phyloP scores from a whole-genome alignment of 139 green algal genomes.

The Ettlia oleoabundans region DNA sequence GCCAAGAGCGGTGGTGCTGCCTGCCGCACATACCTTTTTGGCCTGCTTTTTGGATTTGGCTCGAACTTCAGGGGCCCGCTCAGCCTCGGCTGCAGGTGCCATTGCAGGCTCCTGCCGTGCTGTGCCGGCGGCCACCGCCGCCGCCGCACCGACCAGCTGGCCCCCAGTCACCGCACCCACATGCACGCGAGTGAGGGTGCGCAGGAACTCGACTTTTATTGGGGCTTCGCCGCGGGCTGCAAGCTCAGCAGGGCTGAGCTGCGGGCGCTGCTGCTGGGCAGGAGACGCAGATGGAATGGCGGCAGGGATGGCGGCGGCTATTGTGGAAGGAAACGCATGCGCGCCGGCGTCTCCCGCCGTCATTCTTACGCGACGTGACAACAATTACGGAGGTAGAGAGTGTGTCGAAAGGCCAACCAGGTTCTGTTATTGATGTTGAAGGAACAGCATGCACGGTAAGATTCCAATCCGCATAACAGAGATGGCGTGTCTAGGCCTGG shows the following conservation, averaged over 20 bases:
- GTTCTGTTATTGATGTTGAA: too few species aligned
- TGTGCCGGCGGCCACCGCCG: not conserved
- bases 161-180: constrained; percentile 13
- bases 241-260: constrained; percentile 12
- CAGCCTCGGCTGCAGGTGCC: not conserved
- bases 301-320: not conserved
- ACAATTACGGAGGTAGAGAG: too few species aligned
- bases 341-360: too few species aligned
- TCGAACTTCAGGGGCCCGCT: not conserved
- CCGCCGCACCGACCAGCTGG: not conserved
- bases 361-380: not conserved
- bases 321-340: not conserved
- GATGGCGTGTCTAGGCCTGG: too few species aligned
- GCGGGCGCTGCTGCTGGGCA: not conserved
- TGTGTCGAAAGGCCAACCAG: too few species aligned
- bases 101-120: too few species aligned
- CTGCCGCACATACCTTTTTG: constrained; percentile 19
- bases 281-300: not conserved
- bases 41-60: constrained; percentile 23
- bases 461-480: too few species aligned
- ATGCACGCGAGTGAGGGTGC: not conserved
- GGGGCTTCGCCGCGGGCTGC: constrained; percentile 40
- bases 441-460: too few species aligned
- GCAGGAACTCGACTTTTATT: constrained; percentile 40
- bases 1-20: not conserved